Percentiles rank a stretch among this genome's conserved stretches.
Conservation (phyloP, 2,329 filamentous ascomycete genomes). For the Cladosporium oxysporum region DNA sequence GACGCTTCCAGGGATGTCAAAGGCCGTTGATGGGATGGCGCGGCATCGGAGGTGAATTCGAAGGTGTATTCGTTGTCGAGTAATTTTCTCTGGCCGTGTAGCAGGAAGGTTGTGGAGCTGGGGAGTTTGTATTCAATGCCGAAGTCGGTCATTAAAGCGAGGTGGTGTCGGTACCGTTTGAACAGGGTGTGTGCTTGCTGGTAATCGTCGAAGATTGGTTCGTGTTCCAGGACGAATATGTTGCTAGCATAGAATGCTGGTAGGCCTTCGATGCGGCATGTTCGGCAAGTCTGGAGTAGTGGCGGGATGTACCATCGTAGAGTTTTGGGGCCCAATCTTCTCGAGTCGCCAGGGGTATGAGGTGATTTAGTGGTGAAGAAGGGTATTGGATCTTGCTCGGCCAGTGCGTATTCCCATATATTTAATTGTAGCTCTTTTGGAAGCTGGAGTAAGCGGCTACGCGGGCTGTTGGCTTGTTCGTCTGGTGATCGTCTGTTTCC, state of each 20-base stretch:
- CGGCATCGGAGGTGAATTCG: not conserved
- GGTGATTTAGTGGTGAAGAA: not conserved
- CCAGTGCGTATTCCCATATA: conserved; percentile 29
- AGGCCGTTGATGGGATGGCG: conserved; percentile 9
- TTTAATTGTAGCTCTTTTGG: conserved; percentile 23
- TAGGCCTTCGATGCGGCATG: conserved; percentile 1
- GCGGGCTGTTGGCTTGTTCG: not conserved
- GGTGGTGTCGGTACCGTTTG: not conserved
- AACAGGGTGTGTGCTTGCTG: not conserved
- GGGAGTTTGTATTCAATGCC: conserved; percentile 14
- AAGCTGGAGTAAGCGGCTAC: conserved; percentile 19
- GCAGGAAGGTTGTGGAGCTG: not conserved
- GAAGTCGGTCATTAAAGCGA: not conserved
- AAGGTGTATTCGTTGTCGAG: not conserved
- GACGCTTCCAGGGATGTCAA: conserved; percentile 1
- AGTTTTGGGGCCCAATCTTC: not conserved
- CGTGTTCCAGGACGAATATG: conserved; percentile 8
- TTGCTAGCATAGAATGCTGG: conserved; percentile 12
- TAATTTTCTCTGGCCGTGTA: not conserved
- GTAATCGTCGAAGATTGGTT: not conserved
- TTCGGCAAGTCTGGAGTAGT: conserved; percentile 10
- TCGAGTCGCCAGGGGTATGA: not conserved
- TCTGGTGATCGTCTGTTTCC: not conserved
- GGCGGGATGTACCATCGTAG: conserved; percentile 1
- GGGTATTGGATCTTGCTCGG: conserved; percentile 21